phyloP scores from a whole-genome alignment of 768 basidiomycete genomes.

The Psilocybe cubensis region DNA sequence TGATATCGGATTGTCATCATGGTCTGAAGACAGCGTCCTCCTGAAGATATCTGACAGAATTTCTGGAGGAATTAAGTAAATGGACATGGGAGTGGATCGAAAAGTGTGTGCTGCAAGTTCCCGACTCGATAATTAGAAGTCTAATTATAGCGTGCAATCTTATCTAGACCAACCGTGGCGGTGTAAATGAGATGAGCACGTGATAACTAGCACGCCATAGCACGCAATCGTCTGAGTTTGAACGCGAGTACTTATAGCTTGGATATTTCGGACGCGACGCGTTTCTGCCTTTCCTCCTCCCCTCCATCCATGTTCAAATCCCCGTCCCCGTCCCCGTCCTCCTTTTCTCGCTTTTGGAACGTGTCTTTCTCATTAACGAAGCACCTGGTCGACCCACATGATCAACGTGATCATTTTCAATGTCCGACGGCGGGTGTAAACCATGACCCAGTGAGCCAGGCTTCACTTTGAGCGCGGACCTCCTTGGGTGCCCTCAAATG shows the following conservation, averaged over 20 bases:
- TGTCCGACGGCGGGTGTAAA: constrained; percentile 28
- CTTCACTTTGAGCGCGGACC: constrained; percentile 10
- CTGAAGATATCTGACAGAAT: constrained; percentile 17
- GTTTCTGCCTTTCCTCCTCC: constrained; percentile 10
- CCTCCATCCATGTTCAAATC: constrained; percentile 6
- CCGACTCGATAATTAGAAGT: neutral
- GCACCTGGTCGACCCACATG: neutral
- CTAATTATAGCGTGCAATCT: neutral
- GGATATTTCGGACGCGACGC: constrained; percentile 11
- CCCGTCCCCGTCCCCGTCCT: neutral
- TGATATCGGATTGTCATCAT: constrained; percentile 6
- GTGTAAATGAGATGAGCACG: constrained; percentile 15
- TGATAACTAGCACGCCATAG: constrained; percentile 39
- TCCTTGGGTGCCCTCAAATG: neutral
- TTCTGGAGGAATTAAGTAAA: constrained; percentile 15
- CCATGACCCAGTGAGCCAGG: constrained; percentile 12
- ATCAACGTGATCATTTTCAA: constrained; percentile 23
- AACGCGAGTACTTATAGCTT: constrained; percentile 33
- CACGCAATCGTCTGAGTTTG: constrained; percentile 50
- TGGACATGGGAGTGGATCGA: constrained; percentile 10
- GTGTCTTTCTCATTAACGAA: constrained; percentile 4
- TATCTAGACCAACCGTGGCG: constrained; percentile 11
- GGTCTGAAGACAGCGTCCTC: neutral
- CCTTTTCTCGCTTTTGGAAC: neutral
- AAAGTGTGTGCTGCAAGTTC: neutral